phyloP scores from a whole-genome alignment of 2,329 filamentous ascomycete genomes.

The Arthrobotrys sinensis region DNA sequence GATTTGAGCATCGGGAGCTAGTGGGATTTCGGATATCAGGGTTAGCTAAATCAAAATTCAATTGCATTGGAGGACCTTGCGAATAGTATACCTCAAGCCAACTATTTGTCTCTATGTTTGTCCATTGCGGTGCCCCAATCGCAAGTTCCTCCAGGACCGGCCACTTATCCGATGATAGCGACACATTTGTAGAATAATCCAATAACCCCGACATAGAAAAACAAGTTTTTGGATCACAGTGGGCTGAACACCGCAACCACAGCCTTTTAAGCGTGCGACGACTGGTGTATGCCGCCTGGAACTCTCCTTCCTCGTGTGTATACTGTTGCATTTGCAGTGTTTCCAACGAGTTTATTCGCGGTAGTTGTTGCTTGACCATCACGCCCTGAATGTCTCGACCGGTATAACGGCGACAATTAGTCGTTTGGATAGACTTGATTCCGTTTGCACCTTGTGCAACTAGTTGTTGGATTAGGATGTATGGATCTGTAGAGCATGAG shows the following conservation, averaged over 20 bases:
- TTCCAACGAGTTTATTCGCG: constrained; percentile 26
- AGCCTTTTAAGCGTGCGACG: constrained; percentile 17
- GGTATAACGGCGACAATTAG: constrained; percentile 3
- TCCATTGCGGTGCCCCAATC: background rate
- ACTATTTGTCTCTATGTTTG: background rate
- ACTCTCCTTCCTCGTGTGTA: constrained; percentile 15
- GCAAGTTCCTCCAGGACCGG: constrained; percentile 14
- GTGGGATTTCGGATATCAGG: too few species aligned
- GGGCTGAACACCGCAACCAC: constrained; percentile 33
- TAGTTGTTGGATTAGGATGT: background rate
- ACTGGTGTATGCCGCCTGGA: constrained; percentile 17
- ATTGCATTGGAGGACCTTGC: background rate
- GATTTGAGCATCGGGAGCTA: constrained; percentile 15
- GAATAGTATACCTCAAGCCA: constrained; percentile 5
- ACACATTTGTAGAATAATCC: constrained; percentile 18
- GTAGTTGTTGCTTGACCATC: background rate
- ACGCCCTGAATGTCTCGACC: too few species aligned
- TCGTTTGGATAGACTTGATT: constrained; percentile 4
- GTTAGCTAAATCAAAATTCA: background rate
- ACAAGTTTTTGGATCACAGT: constrained; percentile 36
- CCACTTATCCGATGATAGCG: constrained; percentile 28
- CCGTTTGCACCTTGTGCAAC: background rate
- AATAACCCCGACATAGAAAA: constrained; percentile 32
- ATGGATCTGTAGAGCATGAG: background rate
- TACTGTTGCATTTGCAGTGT: constrained; percentile 26